Evolutionary conservation across 441 rosid genomes (phyloP).

Genomic region (Aquilaria agallochum): DNA sequence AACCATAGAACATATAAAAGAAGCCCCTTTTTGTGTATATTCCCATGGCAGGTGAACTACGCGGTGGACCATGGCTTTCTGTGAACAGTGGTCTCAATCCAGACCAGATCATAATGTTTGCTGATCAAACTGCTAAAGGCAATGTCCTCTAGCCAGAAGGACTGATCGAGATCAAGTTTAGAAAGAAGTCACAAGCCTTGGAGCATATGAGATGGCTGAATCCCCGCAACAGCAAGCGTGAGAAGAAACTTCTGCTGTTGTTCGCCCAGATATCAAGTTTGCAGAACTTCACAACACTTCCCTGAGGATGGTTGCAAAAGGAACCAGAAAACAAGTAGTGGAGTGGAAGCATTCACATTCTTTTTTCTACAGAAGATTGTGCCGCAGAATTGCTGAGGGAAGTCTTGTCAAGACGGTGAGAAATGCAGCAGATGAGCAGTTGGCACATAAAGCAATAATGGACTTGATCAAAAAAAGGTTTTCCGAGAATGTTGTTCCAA

Average conservation of each 20-base stretch:
- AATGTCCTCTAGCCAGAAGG: conserved; percentile 99
- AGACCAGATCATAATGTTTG: conserved; percentile 97
- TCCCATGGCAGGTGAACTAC: conserved; percentile 99
- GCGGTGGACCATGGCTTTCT: conserved; percentile 99
- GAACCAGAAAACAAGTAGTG: conserved; percentile 86
- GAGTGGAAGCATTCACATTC: conserved; percentile 75
- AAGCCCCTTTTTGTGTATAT: conserved; percentile 98
- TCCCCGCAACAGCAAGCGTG: conserved; percentile 77
- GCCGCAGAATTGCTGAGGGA: conserved; percentile 72
- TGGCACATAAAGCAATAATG: conserved; percentile 58
- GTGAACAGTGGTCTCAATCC: conserved; percentile 94
- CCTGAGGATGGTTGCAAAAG: conserved; percentile 95
- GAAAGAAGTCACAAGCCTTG: conserved; percentile 66
- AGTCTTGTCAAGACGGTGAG: conserved; percentile 55
- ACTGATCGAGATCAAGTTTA: conserved; percentile 92
- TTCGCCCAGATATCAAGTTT: conserved; percentile 92
- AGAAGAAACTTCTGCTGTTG: conserved; percentile 83
- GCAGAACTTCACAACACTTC: conserved; percentile 98
- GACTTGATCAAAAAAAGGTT: conserved; percentile 80
- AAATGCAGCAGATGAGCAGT: conserved; percentile 74
- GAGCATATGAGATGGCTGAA: conserved; percentile 37
- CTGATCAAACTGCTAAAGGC: conserved; percentile 95
- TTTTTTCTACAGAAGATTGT: conserved; percentile 73
- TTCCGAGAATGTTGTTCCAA: conserved; percentile 46
- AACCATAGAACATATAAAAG: conserved; percentile 84